Percentiles rank a stretch among this genome's conserved stretches.
These are phyloP conservation scores for Acacia pycnantha DNA, from an alignment of 331 rosid genomes.

Conservation along the genomic window DNA sequence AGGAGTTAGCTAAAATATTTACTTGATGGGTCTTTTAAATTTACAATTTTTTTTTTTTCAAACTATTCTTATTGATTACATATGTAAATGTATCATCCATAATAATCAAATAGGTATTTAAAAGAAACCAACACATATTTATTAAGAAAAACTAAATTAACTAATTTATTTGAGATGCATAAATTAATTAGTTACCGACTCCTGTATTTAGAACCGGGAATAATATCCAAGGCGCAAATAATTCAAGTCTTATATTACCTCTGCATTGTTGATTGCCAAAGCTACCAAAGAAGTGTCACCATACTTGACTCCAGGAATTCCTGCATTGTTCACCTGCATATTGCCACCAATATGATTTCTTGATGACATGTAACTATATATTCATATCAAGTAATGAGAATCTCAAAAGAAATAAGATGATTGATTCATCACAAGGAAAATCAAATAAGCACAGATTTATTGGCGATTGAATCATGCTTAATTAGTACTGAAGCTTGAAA, in stretches of 20 bases:
- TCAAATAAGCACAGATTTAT: neutral
- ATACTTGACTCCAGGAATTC: neutral
- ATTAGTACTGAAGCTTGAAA: neutral
- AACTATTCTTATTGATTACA: too few relatives aligned
- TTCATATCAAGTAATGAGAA: neutral
- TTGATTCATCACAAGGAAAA: neutral
- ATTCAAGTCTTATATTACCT: neutral
- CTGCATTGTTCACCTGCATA: neutral
- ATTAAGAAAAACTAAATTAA: too few relatives aligned
- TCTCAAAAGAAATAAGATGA: neutral
- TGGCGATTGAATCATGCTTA: neutral
- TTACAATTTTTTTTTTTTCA: too few relatives aligned
- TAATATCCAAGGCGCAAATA: neutral
- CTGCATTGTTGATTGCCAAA: neutral
- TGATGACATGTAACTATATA: neutral
- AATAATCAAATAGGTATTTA: too few relatives aligned
- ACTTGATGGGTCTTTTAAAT: too few relatives aligned
- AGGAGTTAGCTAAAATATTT: too few relatives aligned
- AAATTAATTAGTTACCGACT: too few relatives aligned
- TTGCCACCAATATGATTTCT: neutral
- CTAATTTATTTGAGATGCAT: too few relatives aligned
- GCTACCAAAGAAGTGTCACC: neutral
- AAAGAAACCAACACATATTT: too few relatives aligned
- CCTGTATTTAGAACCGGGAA: too few relatives aligned
- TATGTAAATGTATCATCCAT: too few relatives aligned